Evolutionary conservation across 1,139 yeast genomes (phyloP).

Genomic region (Zygoascus sp.): DNA sequence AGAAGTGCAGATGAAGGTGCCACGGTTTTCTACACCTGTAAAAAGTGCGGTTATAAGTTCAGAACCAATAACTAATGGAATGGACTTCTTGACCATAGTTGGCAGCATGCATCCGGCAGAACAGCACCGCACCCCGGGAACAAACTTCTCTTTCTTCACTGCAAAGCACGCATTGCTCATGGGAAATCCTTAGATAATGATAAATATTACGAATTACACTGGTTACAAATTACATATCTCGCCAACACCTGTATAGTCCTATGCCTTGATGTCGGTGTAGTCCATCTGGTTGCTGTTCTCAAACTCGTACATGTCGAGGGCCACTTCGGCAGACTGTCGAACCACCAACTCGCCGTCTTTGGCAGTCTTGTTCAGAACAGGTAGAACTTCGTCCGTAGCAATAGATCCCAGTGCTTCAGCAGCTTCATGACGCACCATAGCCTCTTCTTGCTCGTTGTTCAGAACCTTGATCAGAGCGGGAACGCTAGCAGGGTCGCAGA

Average conservation of each 20-base stretch:
- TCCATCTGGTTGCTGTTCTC: constrained; percentile 84
- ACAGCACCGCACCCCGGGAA: too few species aligned
- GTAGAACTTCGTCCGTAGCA: constrained; percentile 94
- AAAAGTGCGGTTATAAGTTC: constrained; percentile 85
- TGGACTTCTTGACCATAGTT: neutral
- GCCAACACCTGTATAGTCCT: neutral
- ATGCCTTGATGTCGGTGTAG: constrained; percentile 47
- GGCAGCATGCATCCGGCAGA: too few species aligned
- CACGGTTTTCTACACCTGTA: constrained; percentile 78
- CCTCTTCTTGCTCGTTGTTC: constrained; percentile 74
- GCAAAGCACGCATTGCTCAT: too few species aligned
- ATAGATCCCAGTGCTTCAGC: constrained; percentile 98
- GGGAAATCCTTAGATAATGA: constrained; percentile 1
- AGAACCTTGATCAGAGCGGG: constrained; percentile 82
- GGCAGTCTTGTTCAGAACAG: constrained; percentile 73
- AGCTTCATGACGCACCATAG: constrained; percentile 99
- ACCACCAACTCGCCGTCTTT: constrained; percentile 85
- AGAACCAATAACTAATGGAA: constrained; percentile 71
- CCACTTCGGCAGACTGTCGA: constrained; percentile 93
- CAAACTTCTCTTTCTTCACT: too few species aligned
- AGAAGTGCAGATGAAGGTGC: constrained; percentile 98
- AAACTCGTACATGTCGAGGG: constrained; percentile 95
- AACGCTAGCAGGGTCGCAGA: constrained; percentile 89
- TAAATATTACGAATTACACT: neutral
- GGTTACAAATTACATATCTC: neutral